Base-by-base conservation (phyloP, 257 asterid genomes). In the Striga asiatica region DNA sequence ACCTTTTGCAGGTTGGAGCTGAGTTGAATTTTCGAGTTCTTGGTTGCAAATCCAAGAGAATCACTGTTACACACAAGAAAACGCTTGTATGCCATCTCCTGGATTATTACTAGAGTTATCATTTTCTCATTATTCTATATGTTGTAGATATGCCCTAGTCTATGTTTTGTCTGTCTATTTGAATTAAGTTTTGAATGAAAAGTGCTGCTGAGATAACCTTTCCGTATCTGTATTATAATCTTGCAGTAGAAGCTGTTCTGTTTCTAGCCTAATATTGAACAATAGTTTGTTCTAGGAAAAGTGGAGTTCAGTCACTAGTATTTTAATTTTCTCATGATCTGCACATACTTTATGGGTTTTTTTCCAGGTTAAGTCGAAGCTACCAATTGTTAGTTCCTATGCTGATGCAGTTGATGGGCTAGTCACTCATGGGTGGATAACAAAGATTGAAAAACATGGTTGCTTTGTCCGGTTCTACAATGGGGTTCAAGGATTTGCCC, bases 391-490 rank as follows among this genome's bases (percentile, higher is more conserved):
- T 58, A 76, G 88, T 71, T 81, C 84, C 45, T 92, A 80, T 64
- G 64, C 91, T 32, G 99, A 92, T 73, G 95, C 94, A 18, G 70
- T 71, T 68, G 94, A 79, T 45, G 99, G 95, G 56, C 67, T 92
- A 65, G 68, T 78, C 61, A 81, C 95, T 54, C 99, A 92, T 67
- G 97, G 99, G 67, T 92, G 99, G 99, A 92, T 92, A 60, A 82
- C 94, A 28, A 92, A 84, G 73, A 84, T 84, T 48, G 99, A 92
- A 69, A 77, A 73, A 29, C 94, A 84, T 70, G 99, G 99, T 67
- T 92, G 99, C 72, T 92, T 92, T 73, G 97, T 92, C 70, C 93
- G 92, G 63, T 92, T 92, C 60, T 92, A 84, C 81, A 92, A 92
- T 60, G 99, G 99, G 41, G 94, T 88, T 46, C 95, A 82, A 70